Base-by-base conservation (phyloP, 2,329 filamentous ascomycete genomes). In the Trichophyton equinum region DNA sequence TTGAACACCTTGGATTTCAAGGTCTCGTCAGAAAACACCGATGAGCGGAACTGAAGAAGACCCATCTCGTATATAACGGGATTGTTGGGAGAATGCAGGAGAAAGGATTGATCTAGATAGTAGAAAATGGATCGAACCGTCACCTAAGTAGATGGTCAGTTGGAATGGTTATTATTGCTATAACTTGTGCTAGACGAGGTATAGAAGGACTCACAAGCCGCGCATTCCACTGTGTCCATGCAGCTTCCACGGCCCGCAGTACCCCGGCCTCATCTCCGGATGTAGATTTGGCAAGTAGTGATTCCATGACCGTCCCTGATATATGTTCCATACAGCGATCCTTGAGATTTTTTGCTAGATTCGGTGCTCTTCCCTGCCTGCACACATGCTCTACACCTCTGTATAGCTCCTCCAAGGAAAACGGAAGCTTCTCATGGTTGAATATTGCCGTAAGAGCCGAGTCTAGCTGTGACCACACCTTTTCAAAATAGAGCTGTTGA, bases 351-450 rank as follows among this genome's bases (percentile, higher is more conserved):
- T 81, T 77, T 67, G 85, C 88, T 60, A 96, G 75, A 60, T 83
- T 80, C 18, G 81, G 79, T 1, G 89, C 87, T 67, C 85, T 82
- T 1, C 86, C 88, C 67, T 88, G 87, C 59, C 90, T 82, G 72
- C 94, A 99, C 9, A 95, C 80, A 70, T 96, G 91, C 78, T 99
- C 94, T 1, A 95, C 89, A 3, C 88, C 89, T 57, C 89, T 84
- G 72, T 96, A 97, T 13, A 99, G 78, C 67, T 89, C 86, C 74
- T 97, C 94, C 42, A 95, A 78, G n/a, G 91, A 91, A 63, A 83
- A 78, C n/a, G 76, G 75, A 1, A 88, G 82, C 59, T 81, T 81
- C 62, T 78, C 74, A 46, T 83, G 81, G 5, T 78, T 77, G 70
- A 97, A 92, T 25, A 97, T 84, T 49, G 85, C 82, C 9, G 81